These are phyloP conservation scores for Entophlyctis helioformis DNA, from an alignment of 192 early-diverging fungal genomes.

Conservation along the genomic window DNA sequence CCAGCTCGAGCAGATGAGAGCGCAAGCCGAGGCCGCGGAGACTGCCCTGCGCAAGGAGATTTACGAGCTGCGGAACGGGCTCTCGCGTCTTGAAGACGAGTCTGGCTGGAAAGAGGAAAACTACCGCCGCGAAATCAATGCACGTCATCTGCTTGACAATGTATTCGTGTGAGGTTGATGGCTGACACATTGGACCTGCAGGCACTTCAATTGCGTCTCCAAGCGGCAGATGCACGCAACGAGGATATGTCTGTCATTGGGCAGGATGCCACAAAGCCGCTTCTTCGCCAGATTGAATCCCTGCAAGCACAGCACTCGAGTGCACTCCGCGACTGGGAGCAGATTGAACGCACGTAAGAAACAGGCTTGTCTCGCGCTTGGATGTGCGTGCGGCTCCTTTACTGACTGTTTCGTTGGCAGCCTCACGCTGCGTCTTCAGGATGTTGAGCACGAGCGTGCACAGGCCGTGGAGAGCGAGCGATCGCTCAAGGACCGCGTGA, in stretches of 20 bases:
- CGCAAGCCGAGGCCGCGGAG: conserved; percentile 2
- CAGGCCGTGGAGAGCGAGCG: conserved; percentile 7
- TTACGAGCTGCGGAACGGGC: conserved; percentile 12
- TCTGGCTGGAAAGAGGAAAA: conserved; percentile 31
- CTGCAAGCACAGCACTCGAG: conserved; percentile 24
- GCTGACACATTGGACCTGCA: neutral
- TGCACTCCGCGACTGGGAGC: conserved; percentile 25
- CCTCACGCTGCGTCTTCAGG: conserved; percentile 18
- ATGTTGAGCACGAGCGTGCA: conserved; percentile 12
- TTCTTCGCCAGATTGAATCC: conserved; percentile 31
- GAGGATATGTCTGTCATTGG: conserved; percentile 18
- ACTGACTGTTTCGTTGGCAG: too few relatives aligned
- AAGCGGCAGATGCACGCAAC: conserved; percentile 21
- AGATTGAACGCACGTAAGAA: conserved; percentile 16
- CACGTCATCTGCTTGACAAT: too few relatives aligned
- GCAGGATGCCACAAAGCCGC: conserved; percentile 20
- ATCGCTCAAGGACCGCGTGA: conserved; percentile 1
- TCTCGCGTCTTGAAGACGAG: conserved; percentile 26
- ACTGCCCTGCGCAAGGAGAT: conserved; percentile 20
- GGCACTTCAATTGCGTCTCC: conserved; percentile 19
- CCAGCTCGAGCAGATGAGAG: conserved; percentile 12
- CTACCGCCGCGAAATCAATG: conserved; percentile 17
- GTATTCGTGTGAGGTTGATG: too few relatives aligned
- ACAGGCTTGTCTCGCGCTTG: conserved; percentile 1
- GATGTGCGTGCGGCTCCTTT: too few relatives aligned